Percentiles rank a stretch among this genome's conserved stretches.
These are phyloP conservation scores for Penicillium sp. DNA, from an alignment of 2,329 filamentous ascomycete genomes.

Conservation along the genomic window DNA sequence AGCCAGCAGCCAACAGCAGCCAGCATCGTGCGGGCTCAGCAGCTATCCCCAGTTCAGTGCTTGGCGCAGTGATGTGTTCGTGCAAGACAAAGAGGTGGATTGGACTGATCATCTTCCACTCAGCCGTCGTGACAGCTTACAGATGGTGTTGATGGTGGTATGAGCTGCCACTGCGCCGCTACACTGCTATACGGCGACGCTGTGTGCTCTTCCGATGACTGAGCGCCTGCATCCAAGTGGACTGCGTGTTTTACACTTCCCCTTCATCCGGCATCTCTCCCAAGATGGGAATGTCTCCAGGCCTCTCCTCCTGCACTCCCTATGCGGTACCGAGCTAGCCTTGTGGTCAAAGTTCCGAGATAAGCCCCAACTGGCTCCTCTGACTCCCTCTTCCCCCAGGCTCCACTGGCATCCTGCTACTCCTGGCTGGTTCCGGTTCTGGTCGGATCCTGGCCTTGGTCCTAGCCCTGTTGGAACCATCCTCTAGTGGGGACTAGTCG, in stretches of 20 bases:
- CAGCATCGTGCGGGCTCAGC: too few relatives aligned
- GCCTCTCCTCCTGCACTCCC: not conserved
- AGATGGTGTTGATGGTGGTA: too few relatives aligned
- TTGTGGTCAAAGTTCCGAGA: slow-evolving; percentile 4
- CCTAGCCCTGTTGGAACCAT: not conserved
- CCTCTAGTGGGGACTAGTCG: slow-evolving; percentile 2
- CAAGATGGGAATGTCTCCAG: slow-evolving; percentile 8
- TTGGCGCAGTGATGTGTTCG: slow-evolving; percentile 25
- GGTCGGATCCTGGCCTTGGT: not conserved
- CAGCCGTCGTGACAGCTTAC: slow-evolving; percentile 12
- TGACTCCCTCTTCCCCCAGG: not conserved
- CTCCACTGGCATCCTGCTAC: not conserved
- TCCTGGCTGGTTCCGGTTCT: too few relatives aligned
- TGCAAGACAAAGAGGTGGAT: slow-evolving; percentile 16
- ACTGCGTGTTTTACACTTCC: slow-evolving; percentile 6
- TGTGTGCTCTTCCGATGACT: not conserved
- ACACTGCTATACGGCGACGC: too few relatives aligned
- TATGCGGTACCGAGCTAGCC: slow-evolving; percentile 4
- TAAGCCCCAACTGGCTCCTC: not conserved
- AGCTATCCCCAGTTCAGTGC: slow-evolving; percentile 19
- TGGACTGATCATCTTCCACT: slow-evolving; percentile 22
- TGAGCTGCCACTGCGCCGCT: too few relatives aligned
- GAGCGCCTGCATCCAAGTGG: not conserved
- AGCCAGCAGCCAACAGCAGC: not conserved
- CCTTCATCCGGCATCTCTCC: slow-evolving; percentile 4